Evolutionary conservation across 2,329 filamentous ascomycete genomes (phyloP).

Genomic region (Diaporthe citri): DNA sequence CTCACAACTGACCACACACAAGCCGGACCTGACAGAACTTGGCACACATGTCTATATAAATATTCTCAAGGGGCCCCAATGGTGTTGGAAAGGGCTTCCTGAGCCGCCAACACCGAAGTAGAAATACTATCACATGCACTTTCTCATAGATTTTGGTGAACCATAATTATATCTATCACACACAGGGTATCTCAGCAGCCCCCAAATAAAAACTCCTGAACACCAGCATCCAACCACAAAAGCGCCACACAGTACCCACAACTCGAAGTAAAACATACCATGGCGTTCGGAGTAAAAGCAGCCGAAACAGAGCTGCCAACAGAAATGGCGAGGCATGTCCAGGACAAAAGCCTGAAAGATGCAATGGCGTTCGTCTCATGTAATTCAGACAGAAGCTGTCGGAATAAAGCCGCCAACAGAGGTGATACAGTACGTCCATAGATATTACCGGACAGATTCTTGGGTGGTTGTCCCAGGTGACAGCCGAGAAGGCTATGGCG

Average conservation of each 20-base stretch:
- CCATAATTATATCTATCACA: neutral
- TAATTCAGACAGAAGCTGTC: neutral
- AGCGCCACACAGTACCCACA: neutral
- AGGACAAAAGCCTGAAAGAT: neutral
- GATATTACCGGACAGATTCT: neutral
- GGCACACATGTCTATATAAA: neutral
- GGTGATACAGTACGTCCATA: neutral
- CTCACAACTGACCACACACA: neutral
- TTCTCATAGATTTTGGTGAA: neutral
- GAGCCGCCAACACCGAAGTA: no score
- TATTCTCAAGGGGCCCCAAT: no score
- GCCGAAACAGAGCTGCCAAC: neutral
- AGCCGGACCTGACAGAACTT: neutral
- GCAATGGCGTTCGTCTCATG: neutral
- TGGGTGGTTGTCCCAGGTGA: neutral
- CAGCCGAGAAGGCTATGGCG: neutral
- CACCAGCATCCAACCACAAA: neutral
- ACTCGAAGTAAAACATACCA: neutral
- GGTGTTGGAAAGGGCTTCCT: no score
- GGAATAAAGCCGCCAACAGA: neutral
- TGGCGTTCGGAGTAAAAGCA: no score
- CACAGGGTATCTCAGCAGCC: neutral
- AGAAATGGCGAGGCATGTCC: neutral
- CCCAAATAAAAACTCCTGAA: neutral
- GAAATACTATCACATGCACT: neutral